These are phyloP conservation scores for Camelina sativa DNA, from an alignment of 345 rosid genomes.

Conservation along the genomic window DNA sequence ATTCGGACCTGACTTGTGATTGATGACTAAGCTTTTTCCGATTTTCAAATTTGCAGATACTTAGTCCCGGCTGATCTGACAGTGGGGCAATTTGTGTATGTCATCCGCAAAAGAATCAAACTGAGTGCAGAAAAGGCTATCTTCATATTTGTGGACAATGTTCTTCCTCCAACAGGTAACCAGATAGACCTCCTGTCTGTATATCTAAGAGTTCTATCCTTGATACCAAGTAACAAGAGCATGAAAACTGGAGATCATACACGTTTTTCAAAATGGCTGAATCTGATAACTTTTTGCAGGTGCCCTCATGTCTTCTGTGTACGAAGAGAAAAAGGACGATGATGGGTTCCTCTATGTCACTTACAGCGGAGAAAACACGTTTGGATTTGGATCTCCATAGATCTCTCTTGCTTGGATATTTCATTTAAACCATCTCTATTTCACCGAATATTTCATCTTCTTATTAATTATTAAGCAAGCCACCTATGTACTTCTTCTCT, in stretches of 20 bases:
- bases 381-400: slow-evolving; percentile 53
- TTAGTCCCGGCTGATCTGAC: slow-evolving; percentile 89
- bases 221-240: background rate
- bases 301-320: slow-evolving; percentile 75
- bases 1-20: slow-evolving; percentile 14
- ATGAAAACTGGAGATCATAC: background rate
- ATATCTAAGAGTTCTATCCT: background rate
- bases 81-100: slow-evolving; percentile 88
- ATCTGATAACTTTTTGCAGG: slow-evolving; percentile 50
- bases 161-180: slow-evolving; percentile 80
- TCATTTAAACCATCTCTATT: slow-evolving; percentile 2
- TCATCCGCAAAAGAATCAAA: slow-evolving; percentile 84
- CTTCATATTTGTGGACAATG: slow-evolving; percentile 82
- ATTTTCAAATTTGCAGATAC: slow-evolving; percentile 51
- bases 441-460: slow-evolving; percentile 20
- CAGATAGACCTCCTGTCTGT: background rate
- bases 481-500: slow-evolving; percentile 23
- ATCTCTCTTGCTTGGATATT: slow-evolving; percentile 18
- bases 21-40: slow-evolving; percentile 6
- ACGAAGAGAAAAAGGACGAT: slow-evolving; percentile 83
- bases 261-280: background rate
- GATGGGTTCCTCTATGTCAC: slow-evolving; percentile 89
- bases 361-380: slow-evolving; percentile 89
- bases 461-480: slow-evolving; percentile 29
- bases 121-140: slow-evolving; percentile 84